Evolutionary conservation across 2,329 filamentous ascomycete species (phyloP), one percentile per base, ranked within the genome.

Genomic region (Aspergillus unguis): DNA sequence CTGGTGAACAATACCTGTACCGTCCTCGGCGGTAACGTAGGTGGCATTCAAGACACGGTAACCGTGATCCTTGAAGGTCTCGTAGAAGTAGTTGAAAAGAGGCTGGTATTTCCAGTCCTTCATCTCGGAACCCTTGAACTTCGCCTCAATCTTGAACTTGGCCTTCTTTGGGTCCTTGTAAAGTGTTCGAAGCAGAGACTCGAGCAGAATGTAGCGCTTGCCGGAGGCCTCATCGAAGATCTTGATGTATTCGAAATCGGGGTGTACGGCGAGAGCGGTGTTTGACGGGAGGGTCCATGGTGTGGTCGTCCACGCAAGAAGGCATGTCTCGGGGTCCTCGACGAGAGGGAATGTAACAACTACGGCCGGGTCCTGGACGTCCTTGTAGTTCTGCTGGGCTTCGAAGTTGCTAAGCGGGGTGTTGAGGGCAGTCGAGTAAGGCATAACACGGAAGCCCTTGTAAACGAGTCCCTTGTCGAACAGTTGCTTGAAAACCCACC

Each of bases 151-250:
- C 77, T 90, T 90, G 75, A 85, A 96, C 69, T 96, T 95, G 45
- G 91, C 91, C 77, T 96, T 96, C 77, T 96, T 96, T 6, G 88
- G 88, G 61, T 96, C 90, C 71, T 96, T 96, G 77, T 96, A 96
- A 2, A 96, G 78, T 4, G 88, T 92, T 52, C 81, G 80, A 31
- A 96, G 79, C 32, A 94, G 80, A 52, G 88, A 84, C 69, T 96
- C 91, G 25, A 96, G 79, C 36, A 96, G 79, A 55, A 96, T 85
- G 69, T 91, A 96, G 63, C 92, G 82, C 68, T 92, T 92, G 29
- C 87, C 87, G 0, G 87, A 87, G 55, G 83, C 84, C 67, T 92
- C 87, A 62, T 97, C 92, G 48, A 84, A 78, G 47, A 96, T 88
- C 74, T 96, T 92, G 65, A 92, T 72, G 65, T 95, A 95, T 65